phyloP scores from a whole-genome alignment of 2,329 filamentous ascomycete species.

The Curvularia sp. region DNA sequence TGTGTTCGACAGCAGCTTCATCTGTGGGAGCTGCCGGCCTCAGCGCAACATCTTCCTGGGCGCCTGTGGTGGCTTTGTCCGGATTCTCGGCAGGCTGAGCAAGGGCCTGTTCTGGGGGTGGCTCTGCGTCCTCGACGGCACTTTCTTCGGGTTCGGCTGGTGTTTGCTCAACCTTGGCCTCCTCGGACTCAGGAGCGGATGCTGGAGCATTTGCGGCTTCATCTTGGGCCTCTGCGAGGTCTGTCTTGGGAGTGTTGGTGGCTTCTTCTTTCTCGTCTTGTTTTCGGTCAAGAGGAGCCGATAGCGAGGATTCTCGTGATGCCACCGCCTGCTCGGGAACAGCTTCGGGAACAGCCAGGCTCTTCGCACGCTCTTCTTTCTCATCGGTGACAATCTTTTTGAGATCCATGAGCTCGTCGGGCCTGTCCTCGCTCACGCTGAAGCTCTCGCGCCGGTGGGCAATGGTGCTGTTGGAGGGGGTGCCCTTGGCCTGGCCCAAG shows the following conservation, averaged over 20 bases:
- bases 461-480: conserved; percentile 39
- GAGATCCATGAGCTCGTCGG: conserved; percentile 46
- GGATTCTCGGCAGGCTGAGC: conserved; percentile 44
- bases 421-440: conserved; percentile 48
- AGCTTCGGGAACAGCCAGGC: conserved; percentile 46
- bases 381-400: conserved; percentile 53
- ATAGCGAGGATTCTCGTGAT: conserved; percentile 48
- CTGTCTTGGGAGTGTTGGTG: conserved; percentile 41
- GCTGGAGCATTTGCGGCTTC: not conserved
- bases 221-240: conserved; percentile 39
- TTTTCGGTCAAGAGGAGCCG: conserved; percentile 43
- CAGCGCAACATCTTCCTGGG: conserved; percentile 52
- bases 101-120: conserved; percentile 1
- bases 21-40: conserved; percentile 52
- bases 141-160: conserved; percentile 13
- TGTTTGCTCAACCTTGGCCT: conserved; percentile 1
- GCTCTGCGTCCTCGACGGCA: conserved; percentile 2
- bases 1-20: conserved; percentile 48
- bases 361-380: conserved; percentile 50
- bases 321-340: conserved; percentile 55
- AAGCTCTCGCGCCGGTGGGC: conserved; percentile 53
- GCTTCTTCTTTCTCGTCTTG: conserved; percentile 33
- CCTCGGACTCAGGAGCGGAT: conserved; percentile 4
- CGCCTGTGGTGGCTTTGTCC: conserved; percentile 55
- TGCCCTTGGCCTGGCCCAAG: conserved; percentile 36